These are phyloP conservation scores for Saposhnikovia divaricata DNA, from an alignment of 129 eudicot genomes.

Conservation along the genomic window DNA sequence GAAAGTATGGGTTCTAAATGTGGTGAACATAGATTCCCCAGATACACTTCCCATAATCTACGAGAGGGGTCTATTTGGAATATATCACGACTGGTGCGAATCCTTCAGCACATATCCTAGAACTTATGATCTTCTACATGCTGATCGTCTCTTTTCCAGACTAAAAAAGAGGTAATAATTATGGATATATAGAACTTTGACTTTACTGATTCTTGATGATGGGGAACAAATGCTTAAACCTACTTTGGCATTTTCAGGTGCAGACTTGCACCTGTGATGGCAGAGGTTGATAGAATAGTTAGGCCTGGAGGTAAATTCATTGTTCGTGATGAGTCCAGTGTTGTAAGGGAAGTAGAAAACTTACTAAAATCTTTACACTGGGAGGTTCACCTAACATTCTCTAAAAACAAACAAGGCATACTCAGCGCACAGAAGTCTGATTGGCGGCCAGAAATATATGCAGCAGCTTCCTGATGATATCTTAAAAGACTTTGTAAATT, in stretches of 20 bases:
- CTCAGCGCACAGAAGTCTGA: slow-evolving; percentile 66
- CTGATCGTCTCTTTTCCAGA: slow-evolving; percentile 67
- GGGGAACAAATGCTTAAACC: background rate
- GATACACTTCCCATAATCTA: slow-evolving; percentile 84
- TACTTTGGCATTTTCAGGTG: slow-evolving; percentile 39
- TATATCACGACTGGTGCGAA: slow-evolving; percentile 96
- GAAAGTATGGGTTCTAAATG: slow-evolving; percentile 80
- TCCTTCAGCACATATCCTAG: slow-evolving; percentile 89
- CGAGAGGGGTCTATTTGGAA: slow-evolving; percentile 83
- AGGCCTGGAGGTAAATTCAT: slow-evolving; percentile 84
- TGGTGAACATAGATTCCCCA: slow-evolving; percentile 66
- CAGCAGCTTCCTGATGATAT: slow-evolving; percentile 24
- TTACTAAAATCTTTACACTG: slow-evolving; percentile 72
- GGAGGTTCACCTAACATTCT: slow-evolving; percentile 52
- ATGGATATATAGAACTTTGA: background rate
- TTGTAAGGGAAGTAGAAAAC: slow-evolving; percentile 49
- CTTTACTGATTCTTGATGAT: background rate
- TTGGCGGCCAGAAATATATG: slow-evolving; percentile 56
- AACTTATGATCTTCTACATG: slow-evolving; percentile 81
- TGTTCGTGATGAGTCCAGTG: slow-evolving; percentile 56
- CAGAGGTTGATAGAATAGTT: slow-evolving; percentile 70
- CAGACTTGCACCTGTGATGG: slow-evolving; percentile 49
- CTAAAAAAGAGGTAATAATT: slow-evolving; percentile 47
- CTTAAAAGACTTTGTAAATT: background rate
- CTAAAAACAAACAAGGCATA: slow-evolving; percentile 47